Evolutionary conservation across 495 filamentous ascomycete genomes (phyloP).

Genomic region (Coniosporium apollinis): DNA sequence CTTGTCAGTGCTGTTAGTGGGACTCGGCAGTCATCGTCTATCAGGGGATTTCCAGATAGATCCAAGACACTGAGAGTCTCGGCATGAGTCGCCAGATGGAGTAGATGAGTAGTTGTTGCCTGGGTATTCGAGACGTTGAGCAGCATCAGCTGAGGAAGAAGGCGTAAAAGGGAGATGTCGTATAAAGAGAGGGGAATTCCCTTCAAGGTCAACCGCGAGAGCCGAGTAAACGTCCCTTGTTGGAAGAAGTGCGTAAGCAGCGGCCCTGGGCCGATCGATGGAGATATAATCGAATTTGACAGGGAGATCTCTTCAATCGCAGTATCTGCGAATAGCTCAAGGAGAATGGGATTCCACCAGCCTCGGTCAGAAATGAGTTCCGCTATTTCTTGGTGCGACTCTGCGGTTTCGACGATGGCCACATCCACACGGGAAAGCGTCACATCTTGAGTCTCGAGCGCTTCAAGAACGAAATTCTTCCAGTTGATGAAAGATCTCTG

Average conservation of each 20-base stretch:
- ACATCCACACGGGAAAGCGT: too few relatives aligned
- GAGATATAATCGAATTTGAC: too few relatives aligned
- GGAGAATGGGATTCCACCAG: background rate
- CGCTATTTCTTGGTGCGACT: background rate
- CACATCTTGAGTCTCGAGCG: too few relatives aligned
- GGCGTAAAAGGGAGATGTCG: conserved; percentile 14
- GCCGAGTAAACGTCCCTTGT: background rate
- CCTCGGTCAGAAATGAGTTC: background rate
- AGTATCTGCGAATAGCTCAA: background rate
- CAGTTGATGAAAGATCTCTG: too few relatives aligned
- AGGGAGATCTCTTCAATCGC: background rate
- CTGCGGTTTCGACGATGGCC: too few relatives aligned
- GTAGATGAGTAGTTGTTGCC: conserved; percentile 14
- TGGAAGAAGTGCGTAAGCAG: background rate
- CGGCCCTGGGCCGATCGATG: background rate
- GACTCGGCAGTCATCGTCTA: conserved; percentile 18
- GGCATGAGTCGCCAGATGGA: conserved; percentile 10
- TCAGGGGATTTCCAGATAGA: conserved; percentile 13
- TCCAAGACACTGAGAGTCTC: conserved; percentile 14
- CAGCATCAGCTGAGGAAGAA: conserved; percentile 11
- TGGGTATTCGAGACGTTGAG: conserved; percentile 14
- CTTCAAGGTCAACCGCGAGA: background rate
- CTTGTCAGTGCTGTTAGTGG: conserved; percentile 14
- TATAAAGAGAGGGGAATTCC: conserved; percentile 1
- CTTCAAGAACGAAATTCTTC: too few relatives aligned